phyloP scores from a whole-genome alignment of 2,329 filamentous ascomycete genomes.

The Aureobasidium sp. region DNA sequence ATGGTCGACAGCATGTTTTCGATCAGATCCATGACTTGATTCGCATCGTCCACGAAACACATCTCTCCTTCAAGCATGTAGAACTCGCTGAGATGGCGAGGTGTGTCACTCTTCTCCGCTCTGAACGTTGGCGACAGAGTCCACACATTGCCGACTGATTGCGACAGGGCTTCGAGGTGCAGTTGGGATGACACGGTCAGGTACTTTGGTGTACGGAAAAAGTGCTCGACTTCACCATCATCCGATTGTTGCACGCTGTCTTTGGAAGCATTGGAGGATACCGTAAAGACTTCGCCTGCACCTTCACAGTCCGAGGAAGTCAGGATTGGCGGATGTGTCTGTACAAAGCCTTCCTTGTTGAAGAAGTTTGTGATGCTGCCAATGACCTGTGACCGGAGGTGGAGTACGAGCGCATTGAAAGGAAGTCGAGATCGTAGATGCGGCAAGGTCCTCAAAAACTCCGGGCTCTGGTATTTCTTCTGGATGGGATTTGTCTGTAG shows the following conservation, averaged over 20 bases:
- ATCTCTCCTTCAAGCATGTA: slow-evolving; percentile 97
- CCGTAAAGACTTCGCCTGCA: slow-evolving; percentile 83
- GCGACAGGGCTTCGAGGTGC: slow-evolving; percentile 85
- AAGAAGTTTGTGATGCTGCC: slow-evolving; percentile 71
- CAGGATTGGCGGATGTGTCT: slow-evolving; percentile 88
- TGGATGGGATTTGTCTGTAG: slow-evolving; percentile 80
- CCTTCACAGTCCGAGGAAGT: slow-evolving; percentile 97
- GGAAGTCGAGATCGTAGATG: slow-evolving; percentile 80
- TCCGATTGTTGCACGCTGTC: slow-evolving; percentile 27
- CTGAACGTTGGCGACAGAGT: slow-evolving; percentile 89
- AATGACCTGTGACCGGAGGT: slow-evolving; percentile 75
- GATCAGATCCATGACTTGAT: slow-evolving; percentile 67
- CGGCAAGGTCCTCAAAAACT: slow-evolving; percentile 81
- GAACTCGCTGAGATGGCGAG: slow-evolving; percentile 91
- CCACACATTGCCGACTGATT: slow-evolving; percentile 87
- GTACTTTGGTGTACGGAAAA: slow-evolving; percentile 86
- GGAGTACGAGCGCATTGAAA: slow-evolving; percentile 70
- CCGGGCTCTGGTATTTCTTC: slow-evolving; percentile 88
- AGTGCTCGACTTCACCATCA: slow-evolving; percentile 42
- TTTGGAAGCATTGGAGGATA: slow-evolving; percentile 36
- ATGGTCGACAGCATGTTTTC: slow-evolving; percentile 66
- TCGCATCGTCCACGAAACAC: slow-evolving; percentile 65
- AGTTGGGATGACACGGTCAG: slow-evolving; percentile 92
- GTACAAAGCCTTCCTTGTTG: slow-evolving; percentile 59
- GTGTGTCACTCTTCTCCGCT: slow-evolving; percentile 87